Evolutionary conservation across 1,139 yeast species (phyloP).

Genomic region (Yamadazyma trypodendri): DNA sequence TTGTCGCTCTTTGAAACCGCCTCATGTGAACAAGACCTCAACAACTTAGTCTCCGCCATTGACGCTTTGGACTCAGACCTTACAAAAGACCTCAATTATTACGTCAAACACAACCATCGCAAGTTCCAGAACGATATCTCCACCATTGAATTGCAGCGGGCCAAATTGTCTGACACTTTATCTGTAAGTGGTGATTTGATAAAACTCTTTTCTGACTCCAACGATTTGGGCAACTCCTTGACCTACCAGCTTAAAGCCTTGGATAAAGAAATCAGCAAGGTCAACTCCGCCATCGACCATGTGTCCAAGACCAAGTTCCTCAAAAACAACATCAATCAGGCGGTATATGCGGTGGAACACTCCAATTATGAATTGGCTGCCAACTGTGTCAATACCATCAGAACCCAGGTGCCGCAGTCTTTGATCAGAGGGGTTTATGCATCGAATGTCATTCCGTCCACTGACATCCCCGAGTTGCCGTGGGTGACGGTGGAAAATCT

Average conservation of each 20-base stretch:
- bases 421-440: slow-evolving; percentile 70
- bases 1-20: slow-evolving; percentile 10
- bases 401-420: slow-evolving; percentile 51
- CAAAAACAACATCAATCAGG: slow-evolving; percentile 63
- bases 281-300: slow-evolving; percentile 61
- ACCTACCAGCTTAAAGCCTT: slow-evolving; percentile 68
- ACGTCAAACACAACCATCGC: slow-evolving; percentile 25
- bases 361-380: slow-evolving; percentile 76
- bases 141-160: slow-evolving; percentile 36
- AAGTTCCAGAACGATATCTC: slow-evolving; percentile 37
- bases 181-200: slow-evolving; percentile 46
- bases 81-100: slow-evolving; percentile 28
- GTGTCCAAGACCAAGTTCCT: slow-evolving; percentile 65
- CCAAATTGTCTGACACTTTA: slow-evolving; percentile 38
- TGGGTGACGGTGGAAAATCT: slow-evolving; percentile 54
- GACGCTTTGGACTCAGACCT: slow-evolving; percentile 14
- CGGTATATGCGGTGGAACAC: slow-evolving; percentile 64
- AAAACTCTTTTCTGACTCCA: slow-evolving; percentile 55
- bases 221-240: slow-evolving; percentile 62
- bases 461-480: slow-evolving; percentile 87
- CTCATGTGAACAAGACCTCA: slow-evolving; percentile 13
- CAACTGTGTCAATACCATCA: slow-evolving; percentile 51
- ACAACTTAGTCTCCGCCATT: slow-evolving; percentile 8
- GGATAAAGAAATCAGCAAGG: slow-evolving; percentile 70
- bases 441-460: slow-evolving; percentile 81